Evolutionary conservation across 371 early-diverging fungal species (phyloP).

Genomic region (Batrachochytrium dendrobatidis): DNA sequence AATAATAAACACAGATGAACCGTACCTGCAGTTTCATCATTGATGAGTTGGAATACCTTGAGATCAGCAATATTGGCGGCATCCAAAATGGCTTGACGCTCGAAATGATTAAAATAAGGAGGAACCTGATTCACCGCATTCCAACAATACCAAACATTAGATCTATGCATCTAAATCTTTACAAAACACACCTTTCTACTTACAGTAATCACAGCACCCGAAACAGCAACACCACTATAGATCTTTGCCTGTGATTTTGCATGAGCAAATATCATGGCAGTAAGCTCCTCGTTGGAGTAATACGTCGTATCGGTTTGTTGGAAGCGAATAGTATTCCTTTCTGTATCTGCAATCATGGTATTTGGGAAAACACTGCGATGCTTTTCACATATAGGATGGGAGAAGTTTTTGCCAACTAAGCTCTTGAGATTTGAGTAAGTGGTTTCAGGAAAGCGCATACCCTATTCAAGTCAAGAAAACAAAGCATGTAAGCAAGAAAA

Average conservation of each 20-base stretch:
- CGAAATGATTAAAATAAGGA: constrained; percentile 78
- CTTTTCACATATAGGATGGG: constrained; percentile 51
- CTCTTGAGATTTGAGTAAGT: constrained; percentile 76
- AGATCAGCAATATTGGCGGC: constrained; percentile 90
- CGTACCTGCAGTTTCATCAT: constrained; percentile 87
- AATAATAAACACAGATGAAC: neutral
- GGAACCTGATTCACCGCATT: constrained; percentile 57
- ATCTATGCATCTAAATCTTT: neutral
- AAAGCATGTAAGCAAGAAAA: neutral
- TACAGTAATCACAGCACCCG: constrained; percentile 86
- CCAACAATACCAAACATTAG: neutral
- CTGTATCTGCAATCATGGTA: constrained; percentile 59
- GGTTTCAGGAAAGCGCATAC: constrained; percentile 75
- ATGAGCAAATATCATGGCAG: constrained; percentile 88
- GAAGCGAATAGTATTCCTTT: constrained; percentile 56
- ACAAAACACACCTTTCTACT: neutral
- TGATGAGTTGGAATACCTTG: constrained; percentile 71
- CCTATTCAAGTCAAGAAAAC: constrained; percentile 40
- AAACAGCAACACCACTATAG: constrained; percentile 67
- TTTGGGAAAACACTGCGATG: constrained; percentile 68
- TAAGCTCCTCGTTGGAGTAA: constrained; percentile 76
- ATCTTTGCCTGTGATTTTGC: constrained; percentile 76
- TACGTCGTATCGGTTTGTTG: constrained; percentile 43
- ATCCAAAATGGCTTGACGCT: constrained; percentile 89
- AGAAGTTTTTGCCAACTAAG: constrained; percentile 66